Conservation (phyloP, 148 eudicot genomes). For the Cornus kousa region DNA sequence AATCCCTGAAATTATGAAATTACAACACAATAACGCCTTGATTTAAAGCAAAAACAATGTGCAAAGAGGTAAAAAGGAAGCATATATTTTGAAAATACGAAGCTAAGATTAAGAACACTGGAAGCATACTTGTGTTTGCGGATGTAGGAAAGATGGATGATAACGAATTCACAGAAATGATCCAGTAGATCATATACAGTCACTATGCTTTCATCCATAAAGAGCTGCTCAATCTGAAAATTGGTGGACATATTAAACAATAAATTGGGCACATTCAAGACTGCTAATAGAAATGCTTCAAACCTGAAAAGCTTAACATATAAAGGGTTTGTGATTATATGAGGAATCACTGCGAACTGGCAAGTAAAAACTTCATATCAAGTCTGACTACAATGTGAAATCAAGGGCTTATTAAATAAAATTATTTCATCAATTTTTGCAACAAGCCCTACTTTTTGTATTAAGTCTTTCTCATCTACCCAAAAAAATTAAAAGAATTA, state of each 20-base stretch:
- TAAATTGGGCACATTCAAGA: not conserved
- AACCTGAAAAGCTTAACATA: too few relatives aligned
- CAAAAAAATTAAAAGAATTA: too few relatives aligned
- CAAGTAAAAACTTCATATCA: not conserved
- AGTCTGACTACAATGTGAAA: not conserved
- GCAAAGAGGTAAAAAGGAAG: not conserved
- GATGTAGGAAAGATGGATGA: conserved; percentile 58
- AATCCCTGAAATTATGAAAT: conserved; percentile 42
- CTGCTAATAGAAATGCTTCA: too few relatives aligned
- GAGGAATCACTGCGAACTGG: not conserved
- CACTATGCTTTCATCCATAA: conserved; percentile 47
- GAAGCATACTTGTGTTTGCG: conserved; percentile 57
- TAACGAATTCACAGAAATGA: conserved; percentile 60
- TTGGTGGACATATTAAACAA: not conserved
- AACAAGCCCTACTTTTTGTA: too few relatives aligned
- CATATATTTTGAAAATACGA: not conserved
- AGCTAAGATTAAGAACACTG: not conserved
- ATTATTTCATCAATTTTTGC: too few relatives aligned
- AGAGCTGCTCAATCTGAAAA: conserved; percentile 64
- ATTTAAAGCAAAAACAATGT: not conserved
- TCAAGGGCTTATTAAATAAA: not conserved
- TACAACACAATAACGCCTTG: not conserved
- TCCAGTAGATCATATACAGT: conserved; percentile 58
- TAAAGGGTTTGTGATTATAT: too few relatives aligned
- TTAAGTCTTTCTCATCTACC: too few relatives aligned